A percentile compares a stretch with the other conserved stretches of the same genome.
Evolutionary conservation across 768 basidiomycete genomes (phyloP).

Genomic region (Strobilomyces dryophilus): DNA sequence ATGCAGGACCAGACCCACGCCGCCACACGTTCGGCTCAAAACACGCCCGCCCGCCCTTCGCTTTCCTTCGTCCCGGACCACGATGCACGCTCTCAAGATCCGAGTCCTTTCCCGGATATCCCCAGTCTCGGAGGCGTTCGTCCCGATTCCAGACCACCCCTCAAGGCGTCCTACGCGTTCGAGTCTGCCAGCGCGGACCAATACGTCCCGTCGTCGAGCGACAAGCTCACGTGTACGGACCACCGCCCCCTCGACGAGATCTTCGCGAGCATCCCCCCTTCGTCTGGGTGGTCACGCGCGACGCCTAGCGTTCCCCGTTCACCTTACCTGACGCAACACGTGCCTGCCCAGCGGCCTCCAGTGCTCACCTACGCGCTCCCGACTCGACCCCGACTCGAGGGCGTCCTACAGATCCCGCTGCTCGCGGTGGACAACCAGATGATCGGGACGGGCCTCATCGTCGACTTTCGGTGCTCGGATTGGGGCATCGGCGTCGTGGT

Average conservation of each 20-base stretch:
- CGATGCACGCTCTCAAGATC: not conserved
- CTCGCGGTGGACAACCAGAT: conserved; percentile 21
- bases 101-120: not conserved
- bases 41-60: not conserved
- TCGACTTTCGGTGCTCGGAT: conserved; percentile 19
- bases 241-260: conserved; percentile 28
- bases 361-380: conserved; percentile 19
- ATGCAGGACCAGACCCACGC: not conserved
- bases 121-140: not conserved
- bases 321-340: not conserved
- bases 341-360: not conserved
- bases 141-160: not conserved
- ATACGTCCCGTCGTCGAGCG: conserved; percentile 26
- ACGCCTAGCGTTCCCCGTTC: not conserved
- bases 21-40: not conserved
- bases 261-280: conserved; percentile 11
- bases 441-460: conserved; percentile 15
- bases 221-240: conserved; percentile 26
- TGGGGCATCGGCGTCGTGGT: conserved; percentile 21
- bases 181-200: conserved; percentile 12
- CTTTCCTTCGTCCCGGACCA: not conserved
- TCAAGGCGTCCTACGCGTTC: not conserved
- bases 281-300: not conserved
- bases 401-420: conserved; percentile 19
- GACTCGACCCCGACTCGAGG: conserved; percentile 17